phyloP scores from a whole-genome alignment of 78 protist species.

The Acrasis kona region DNA sequence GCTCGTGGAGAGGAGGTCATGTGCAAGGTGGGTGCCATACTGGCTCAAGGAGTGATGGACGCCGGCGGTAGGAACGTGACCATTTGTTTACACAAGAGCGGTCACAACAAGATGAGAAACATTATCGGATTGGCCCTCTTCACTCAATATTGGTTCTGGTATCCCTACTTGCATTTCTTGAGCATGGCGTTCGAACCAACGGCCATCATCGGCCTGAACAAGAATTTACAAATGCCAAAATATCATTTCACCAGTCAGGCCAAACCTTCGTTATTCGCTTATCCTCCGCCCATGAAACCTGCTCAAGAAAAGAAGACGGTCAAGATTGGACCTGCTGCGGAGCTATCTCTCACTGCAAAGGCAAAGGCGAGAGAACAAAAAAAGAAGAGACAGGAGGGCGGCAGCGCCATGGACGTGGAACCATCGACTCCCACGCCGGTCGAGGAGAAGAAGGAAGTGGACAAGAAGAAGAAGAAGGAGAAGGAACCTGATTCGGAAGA shows the following conservation, averaged over 20 bases:
- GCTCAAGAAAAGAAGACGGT: constrained; percentile 26
- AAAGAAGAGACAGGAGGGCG: constrained; percentile 37
- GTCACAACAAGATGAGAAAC: constrained; percentile 42
- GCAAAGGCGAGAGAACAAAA: constrained; percentile 5
- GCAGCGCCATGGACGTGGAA: constrained; percentile 4
- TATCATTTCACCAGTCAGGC: constrained; percentile 33
- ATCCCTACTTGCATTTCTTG: constrained; percentile 82
- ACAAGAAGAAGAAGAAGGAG: constrained; percentile 14
- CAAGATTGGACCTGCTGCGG: constrained; percentile 32
- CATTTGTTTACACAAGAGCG: constrained; percentile 51
- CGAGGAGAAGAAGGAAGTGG: not conserved
- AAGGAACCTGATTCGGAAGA: constrained; percentile 16
- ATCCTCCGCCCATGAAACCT: constrained; percentile 63
- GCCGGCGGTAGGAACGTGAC: constrained; percentile 96
- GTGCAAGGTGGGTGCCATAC: constrained; percentile 91
- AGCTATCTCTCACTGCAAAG: not conserved
- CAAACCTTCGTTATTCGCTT: constrained; percentile 70
- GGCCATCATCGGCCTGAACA: constrained; percentile 79
- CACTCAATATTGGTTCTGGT: constrained; percentile 97
- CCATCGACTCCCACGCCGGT: not conserved
- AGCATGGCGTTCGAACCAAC: constrained; percentile 92
- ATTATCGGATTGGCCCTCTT: constrained; percentile 80
- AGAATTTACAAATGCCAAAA: constrained; percentile 65
- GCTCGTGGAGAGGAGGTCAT: constrained; percentile 83
- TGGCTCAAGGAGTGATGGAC: constrained; percentile 92